Percentiles rank a stretch among this genome's conserved stretches.
Conservation (phyloP, 2,329 filamentous ascomycete genomes). For the Aureobasidium musti region DNA sequence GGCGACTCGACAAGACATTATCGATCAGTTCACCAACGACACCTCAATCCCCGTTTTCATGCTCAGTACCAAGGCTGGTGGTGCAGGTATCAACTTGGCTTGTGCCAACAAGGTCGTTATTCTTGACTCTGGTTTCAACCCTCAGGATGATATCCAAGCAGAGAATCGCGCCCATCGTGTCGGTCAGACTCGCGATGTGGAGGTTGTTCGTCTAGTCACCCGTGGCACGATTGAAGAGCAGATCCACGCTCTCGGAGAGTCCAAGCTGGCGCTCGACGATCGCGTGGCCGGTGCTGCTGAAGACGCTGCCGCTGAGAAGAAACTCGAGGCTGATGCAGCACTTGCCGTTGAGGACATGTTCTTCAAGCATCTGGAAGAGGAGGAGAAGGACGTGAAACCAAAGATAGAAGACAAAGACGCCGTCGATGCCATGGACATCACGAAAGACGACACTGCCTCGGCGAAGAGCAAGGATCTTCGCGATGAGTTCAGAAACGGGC, state of each 20-base stretch:
- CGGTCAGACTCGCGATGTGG: slow-evolving; percentile 85
- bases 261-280: slow-evolving; percentile 87
- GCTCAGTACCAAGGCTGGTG: slow-evolving; percentile 88
- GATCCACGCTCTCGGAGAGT: slow-evolving; percentile 85
- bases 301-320: slow-evolving; percentile 41
- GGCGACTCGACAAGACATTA: slow-evolving; percentile 78
- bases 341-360: slow-evolving; percentile 47
- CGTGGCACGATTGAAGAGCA: slow-evolving; percentile 86
- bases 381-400: slow-evolving; percentile 7
- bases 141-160: slow-evolving; percentile 96
- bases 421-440: slow-evolving; percentile 24
- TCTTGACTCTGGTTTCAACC: slow-evolving; percentile 96
- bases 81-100: slow-evolving; percentile 95
- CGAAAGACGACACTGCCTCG: slow-evolving; percentile 2
- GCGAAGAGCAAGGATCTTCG: slow-evolving; percentile 42
- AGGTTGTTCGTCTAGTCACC: slow-evolving; percentile 83
- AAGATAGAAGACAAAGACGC: slow-evolving; percentile 27
- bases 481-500: slow-evolving; percentile 45
- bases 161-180: slow-evolving; percentile 96
- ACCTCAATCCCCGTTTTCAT: slow-evolving; percentile 83
- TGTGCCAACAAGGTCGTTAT: slow-evolving; percentile 97
- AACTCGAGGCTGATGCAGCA: slow-evolving; percentile 48
- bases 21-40: slow-evolving; percentile 81
- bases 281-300: slow-evolving; percentile 61
- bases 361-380: slow-evolving; percentile 33